Percentiles rank a stretch among this genome's conserved stretches.
Conservation (phyloP, 306 rosid genomes). For the Crotalaria pallida region DNA sequence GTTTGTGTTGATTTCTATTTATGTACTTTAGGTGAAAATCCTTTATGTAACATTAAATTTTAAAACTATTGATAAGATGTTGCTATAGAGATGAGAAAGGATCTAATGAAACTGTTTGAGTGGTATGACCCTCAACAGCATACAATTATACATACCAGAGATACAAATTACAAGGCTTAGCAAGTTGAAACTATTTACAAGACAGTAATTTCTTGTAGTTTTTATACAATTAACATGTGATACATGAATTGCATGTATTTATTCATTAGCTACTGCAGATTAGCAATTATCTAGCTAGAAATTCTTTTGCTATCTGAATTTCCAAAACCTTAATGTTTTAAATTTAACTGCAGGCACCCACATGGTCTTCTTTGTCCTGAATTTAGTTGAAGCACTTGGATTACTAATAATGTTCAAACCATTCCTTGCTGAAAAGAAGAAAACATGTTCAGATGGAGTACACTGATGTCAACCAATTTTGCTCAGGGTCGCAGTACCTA, state of each 20-base stretch:
- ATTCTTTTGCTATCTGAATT: not conserved
- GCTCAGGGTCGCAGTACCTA: too few species aligned
- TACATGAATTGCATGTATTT: too few species aligned
- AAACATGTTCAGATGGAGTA: not conserved
- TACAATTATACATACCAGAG: too few species aligned
- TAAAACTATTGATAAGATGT: not conserved
- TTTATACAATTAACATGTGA: too few species aligned
- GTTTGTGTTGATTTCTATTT: not conserved
- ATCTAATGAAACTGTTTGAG: too few species aligned
- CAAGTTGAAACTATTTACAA: too few species aligned
- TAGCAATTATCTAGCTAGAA: not conserved
- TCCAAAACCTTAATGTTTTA: not conserved
- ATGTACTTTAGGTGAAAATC: not conserved
- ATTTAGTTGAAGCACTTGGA: constrained; percentile 31
- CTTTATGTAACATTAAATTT: not conserved
- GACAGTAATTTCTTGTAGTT: too few species aligned
- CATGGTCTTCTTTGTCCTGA: constrained; percentile 30
- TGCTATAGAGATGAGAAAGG: too few species aligned
- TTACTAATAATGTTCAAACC: constrained; percentile 40
- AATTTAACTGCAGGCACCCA: constrained; percentile 32
- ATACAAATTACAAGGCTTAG: too few species aligned
- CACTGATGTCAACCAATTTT: constrained; percentile 12
- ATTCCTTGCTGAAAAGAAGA: constrained; percentile 27
- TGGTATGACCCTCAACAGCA: too few species aligned
- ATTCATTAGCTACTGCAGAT: not conserved